Percentiles rank a stretch among this genome's conserved stretches.
Evolutionary conservation across 106 monocot genomes (phyloP).

Genomic region (Dendrobium nobile): DNA sequence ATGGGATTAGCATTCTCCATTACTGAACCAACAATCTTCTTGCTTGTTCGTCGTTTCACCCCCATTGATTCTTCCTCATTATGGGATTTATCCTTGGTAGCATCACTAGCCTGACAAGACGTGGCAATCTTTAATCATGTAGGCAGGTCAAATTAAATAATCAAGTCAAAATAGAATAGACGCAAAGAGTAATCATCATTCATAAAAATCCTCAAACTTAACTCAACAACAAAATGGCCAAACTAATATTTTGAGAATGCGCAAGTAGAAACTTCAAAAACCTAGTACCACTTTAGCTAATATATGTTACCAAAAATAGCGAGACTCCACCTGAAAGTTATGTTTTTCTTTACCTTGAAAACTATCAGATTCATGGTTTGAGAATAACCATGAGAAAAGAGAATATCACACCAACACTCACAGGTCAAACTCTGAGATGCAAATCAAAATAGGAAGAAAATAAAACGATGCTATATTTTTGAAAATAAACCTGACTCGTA

Average conservation of each 20-base stretch:
- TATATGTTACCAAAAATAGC: too few species aligned
- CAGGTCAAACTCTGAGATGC: too few species aligned
- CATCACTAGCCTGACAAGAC: slow-evolving; percentile 32
- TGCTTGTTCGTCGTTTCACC: slow-evolving; percentile 24
- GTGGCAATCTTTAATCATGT: neutral
- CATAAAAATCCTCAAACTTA: neutral
- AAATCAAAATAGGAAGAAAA: too few species aligned
- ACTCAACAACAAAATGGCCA: neutral
- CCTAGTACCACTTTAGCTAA: too few species aligned
- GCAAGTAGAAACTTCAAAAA: too few species aligned
- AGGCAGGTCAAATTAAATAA: neutral
- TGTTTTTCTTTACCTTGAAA: too few species aligned
- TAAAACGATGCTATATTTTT: too few species aligned
- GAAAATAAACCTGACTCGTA: too few species aligned
- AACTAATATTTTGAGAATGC: neutral
- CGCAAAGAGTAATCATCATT: neutral
- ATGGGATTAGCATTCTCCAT: slow-evolving; percentile 22
- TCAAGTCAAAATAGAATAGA: neutral
- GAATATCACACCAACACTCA: too few species aligned
- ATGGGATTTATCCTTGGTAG: slow-evolving; percentile 17
- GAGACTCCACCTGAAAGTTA: too few species aligned
- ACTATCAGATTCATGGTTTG: too few species aligned
- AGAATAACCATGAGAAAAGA: too few species aligned
- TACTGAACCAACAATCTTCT: slow-evolving; percentile 16
- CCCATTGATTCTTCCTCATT: slow-evolving; percentile 22